phyloP scores from a whole-genome alignment of 768 basidiomycete species.

The Rhizopogon roseolus region DNA sequence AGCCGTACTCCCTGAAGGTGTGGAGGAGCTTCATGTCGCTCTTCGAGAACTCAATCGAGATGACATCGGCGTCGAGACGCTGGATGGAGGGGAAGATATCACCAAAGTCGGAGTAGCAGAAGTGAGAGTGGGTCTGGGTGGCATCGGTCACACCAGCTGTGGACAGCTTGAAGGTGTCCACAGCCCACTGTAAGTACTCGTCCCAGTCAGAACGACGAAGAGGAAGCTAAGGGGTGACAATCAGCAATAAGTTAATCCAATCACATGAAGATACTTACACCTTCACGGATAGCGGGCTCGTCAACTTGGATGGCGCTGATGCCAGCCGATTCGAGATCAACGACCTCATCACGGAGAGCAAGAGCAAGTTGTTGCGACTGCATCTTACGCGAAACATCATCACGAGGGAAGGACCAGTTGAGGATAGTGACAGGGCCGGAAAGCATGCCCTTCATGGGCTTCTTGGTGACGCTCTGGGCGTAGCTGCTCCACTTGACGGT shows the following conservation, averaged over 20 bases:
- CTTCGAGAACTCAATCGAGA: constrained; percentile 98
- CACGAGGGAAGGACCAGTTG: constrained; percentile 99
- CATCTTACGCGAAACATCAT: constrained; percentile 91
- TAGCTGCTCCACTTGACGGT: constrained; percentile 97
- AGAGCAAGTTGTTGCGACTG: constrained; percentile 98
- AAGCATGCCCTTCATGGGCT: constrained; percentile 99
- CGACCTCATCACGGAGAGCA: constrained; percentile 95
- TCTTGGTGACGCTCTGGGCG: constrained; percentile 89
- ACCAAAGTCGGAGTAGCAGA: constrained; percentile 98
- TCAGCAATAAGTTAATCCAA: constrained; percentile 1
- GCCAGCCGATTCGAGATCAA: constrained; percentile 94
- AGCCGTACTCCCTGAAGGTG: constrained; percentile 92
- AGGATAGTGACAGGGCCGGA: constrained; percentile 98
- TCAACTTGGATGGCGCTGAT: constrained; percentile 99
- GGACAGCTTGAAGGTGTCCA: constrained; percentile 96
- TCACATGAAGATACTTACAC: constrained; percentile 46
- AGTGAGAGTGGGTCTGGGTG: constrained; percentile 98
- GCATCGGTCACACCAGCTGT: constrained; percentile 93
- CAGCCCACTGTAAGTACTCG: constrained; percentile 94
- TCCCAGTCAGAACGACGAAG: constrained; percentile 97
- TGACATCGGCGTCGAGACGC: constrained; percentile 96
- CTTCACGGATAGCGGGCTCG: constrained; percentile 99
- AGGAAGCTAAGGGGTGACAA: constrained; percentile 57
- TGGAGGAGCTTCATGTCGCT: constrained; percentile 95
- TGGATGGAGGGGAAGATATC: constrained; percentile 98